Percentiles rank a stretch among this genome's conserved stretches.
phyloP scores from a whole-genome alignment of 331 rosid genomes.

The Quercus tomentella region DNA sequence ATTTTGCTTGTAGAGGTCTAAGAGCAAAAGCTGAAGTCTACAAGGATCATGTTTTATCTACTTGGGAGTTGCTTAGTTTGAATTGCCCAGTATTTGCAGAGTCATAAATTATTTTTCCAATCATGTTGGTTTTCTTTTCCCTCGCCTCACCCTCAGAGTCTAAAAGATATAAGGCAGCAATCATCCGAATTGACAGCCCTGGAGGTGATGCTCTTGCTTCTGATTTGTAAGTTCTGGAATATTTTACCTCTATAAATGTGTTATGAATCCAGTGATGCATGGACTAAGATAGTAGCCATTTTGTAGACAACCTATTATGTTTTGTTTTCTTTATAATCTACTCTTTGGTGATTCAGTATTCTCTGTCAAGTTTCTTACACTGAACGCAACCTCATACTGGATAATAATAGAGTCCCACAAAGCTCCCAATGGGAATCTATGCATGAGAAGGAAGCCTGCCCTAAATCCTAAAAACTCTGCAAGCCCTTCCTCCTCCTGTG shows the following conservation, averaged over 20 bases:
- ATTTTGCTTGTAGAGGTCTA: background rate
- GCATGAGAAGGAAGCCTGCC: background rate
- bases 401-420: background rate
- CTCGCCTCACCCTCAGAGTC: constrained; percentile 49
- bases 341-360: background rate
- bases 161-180: constrained; percentile 75
- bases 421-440: background rate
- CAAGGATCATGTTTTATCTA: background rate
- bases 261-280: constrained; percentile 10
- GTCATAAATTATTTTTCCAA: background rate
- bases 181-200: constrained; percentile 91
- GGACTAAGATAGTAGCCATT: background rate
- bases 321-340: background rate
- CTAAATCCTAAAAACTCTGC: background rate
- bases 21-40: background rate
- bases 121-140: constrained; percentile 17
- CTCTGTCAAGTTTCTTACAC: background rate
- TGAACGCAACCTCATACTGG: background rate
- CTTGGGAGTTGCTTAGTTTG: constrained; percentile 1
- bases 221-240: constrained; percentile 77
- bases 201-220: constrained; percentile 99
- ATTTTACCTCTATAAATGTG: constrained; percentile 7
- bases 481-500: background rate
- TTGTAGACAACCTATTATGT: background rate
- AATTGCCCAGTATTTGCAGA: background rate